Percentiles rank a stretch among this genome's conserved stretches.
phyloP scores from a whole-genome alignment of 257 asterid genomes.

The Paraleonurus japonicus region DNA sequence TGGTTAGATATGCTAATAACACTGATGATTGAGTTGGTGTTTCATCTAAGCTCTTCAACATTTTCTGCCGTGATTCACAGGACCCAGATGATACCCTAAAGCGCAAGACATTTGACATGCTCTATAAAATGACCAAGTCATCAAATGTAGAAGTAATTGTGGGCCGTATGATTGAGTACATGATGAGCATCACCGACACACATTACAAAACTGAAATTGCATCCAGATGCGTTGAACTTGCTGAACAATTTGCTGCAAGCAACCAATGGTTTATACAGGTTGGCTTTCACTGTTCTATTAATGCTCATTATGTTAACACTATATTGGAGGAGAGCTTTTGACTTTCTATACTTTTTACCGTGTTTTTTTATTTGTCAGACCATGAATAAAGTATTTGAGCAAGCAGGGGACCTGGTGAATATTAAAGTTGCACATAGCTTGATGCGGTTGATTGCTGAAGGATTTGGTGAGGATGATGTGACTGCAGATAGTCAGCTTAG shows the following conservation, averaged over 20 bases:
- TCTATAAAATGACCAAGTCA: conserved; percentile 96
- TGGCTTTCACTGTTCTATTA: conserved; percentile 15
- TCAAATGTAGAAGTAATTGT: conserved; percentile 98
- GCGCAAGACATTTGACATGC: conserved; percentile 95
- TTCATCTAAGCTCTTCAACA: conserved; percentile 18
- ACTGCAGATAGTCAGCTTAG: conserved; percentile 86
- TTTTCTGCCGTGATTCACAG: conserved; percentile 39
- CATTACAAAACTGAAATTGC: conserved; percentile 99
- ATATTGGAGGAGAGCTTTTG: conserved; percentile 1
- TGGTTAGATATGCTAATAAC: conserved; percentile 3
- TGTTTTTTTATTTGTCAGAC: conserved; percentile 54
- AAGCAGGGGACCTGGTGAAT: conserved; percentile 94
- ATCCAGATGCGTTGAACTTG: conserved; percentile 97
- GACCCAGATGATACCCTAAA: conserved; percentile 98
- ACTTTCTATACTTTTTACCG: conserved; percentile 19
- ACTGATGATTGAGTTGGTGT: conserved; percentile 20
- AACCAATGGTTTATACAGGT: conserved; percentile 99
- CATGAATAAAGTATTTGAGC: conserved; percentile 98
- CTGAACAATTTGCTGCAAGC: conserved; percentile 98
- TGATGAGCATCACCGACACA: conserved; percentile 84
- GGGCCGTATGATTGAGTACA: conserved; percentile 92
- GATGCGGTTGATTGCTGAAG: conserved; percentile 96
- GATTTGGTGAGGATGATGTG: conserved; percentile 90
- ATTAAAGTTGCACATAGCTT: conserved; percentile 90
- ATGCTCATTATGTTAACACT: conserved; percentile 17